Base-by-base conservation (phyloP, 2,329 filamentous ascomycete genomes). In the Ophiostoma quercus region DNA sequence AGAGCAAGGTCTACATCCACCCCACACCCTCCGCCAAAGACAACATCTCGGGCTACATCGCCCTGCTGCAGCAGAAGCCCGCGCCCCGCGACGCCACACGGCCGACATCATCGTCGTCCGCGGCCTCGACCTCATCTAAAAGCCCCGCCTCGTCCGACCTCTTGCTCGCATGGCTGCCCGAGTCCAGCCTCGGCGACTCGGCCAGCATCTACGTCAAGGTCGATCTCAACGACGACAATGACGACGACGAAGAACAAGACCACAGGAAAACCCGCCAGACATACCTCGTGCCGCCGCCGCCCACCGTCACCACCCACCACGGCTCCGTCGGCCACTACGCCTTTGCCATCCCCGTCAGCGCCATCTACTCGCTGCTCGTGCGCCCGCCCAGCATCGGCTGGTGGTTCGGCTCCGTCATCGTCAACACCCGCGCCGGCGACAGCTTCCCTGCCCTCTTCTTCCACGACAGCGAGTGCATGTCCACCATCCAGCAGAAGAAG, bases 1-100 rank as follows among this genome's bases (percentile, higher is more conserved):
- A 99, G 82, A 97, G 93, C 89, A 99, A 98, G 85, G 95, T 99
- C 78, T 99, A 98, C 78, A 90, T 99, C 62, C 95, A 99, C 79
- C 95, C 95, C 0, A 93, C 93, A 0, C 91, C 94, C 0, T 96
- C 92, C 0, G 87, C 94, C 70, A 97, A 94, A 81, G 95, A 99
- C 82, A 99, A 99, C 74, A 96, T 99, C 70, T 84, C 92, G 3
- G 95, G 95, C 65, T 99, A 95, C 78, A 89, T 99, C 74, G 94
- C 95, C 22, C 85, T 99, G 2, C 84, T 99, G 16, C 92, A 99
- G 79, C 94, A 99, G 78, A 97, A 96, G 78, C 84, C 84, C 0
- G 78, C 81, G 41, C 77, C 70, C 68, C 75, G 73, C 70, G 77
- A 77, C 71, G 75, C 57, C 57, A 2, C 25, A 2, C 25, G 57